Evolutionary conservation across 2,329 filamentous ascomycete species (phyloP).

Genomic region (Alternaria brassicae): DNA sequence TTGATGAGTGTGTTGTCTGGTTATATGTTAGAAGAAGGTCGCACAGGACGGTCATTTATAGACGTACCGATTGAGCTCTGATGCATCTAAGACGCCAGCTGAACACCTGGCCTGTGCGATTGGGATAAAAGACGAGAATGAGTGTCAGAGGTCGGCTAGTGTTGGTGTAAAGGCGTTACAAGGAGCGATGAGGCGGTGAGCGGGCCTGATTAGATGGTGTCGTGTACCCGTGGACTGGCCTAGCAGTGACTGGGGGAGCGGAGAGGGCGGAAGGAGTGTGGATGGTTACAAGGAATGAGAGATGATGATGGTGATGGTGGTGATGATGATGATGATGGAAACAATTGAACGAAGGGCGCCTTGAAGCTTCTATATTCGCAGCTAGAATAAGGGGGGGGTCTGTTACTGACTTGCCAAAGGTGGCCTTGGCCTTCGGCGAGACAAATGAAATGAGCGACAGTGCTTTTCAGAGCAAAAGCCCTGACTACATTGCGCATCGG

Average conservation of each 20-base stretch:
- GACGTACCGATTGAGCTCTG: slow-evolving; percentile 30
- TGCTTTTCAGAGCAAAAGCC: slow-evolving; percentile 46
- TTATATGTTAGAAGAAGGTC: slow-evolving; percentile 42
- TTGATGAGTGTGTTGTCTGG: slow-evolving; percentile 29
- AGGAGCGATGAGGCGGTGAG: slow-evolving; percentile 17
- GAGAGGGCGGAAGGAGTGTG: slow-evolving; percentile 34
- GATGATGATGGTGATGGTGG: slow-evolving; percentile 29
- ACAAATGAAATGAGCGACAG: slow-evolving; percentile 51
- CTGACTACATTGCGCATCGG: slow-evolving; percentile 51
- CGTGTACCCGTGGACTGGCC: slow-evolving; percentile 41
- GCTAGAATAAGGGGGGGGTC: slow-evolving; percentile 41
- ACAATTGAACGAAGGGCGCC: slow-evolving; percentile 35
- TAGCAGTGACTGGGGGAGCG: slow-evolving; percentile 35
- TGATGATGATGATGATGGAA: slow-evolving; percentile 29
- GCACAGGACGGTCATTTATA: slow-evolving; percentile 21
- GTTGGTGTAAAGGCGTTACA: slow-evolving; percentile 12
- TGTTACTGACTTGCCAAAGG: slow-evolving; percentile 38
- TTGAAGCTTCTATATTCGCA: slow-evolving; percentile 42
- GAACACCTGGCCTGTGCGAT: slow-evolving; percentile 31
- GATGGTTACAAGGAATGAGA: slow-evolving; percentile 34
- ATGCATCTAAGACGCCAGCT: slow-evolving; percentile 32
- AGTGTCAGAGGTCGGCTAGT: slow-evolving; percentile 29
- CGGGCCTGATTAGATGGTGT: slow-evolving; percentile 37
- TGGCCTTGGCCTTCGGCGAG: slow-evolving; percentile 48
- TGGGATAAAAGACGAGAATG: slow-evolving; percentile 19